phyloP scores from a whole-genome alignment of 768 basidiomycete genomes.

The Sporobolomyces phaffii region DNA sequence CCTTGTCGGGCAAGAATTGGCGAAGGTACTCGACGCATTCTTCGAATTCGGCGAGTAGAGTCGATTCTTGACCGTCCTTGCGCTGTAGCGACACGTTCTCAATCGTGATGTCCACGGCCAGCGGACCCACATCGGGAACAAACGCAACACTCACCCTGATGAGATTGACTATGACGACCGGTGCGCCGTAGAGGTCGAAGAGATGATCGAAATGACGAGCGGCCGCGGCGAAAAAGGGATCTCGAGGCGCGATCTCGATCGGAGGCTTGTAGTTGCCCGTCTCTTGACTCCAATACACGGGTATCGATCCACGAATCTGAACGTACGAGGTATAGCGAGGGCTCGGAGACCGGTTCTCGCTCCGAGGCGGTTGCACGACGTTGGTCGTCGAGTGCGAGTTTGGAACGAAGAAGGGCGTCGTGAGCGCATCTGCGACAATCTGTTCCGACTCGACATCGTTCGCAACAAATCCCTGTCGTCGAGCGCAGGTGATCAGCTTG shows the following conservation, averaged over 20 bases:
- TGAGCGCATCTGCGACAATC: constrained; percentile 82
- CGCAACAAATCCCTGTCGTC: constrained; percentile 79
- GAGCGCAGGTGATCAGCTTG: constrained; percentile 5
- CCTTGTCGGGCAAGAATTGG: constrained; percentile 79
- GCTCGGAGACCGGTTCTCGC: neutral
- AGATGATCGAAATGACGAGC: constrained; percentile 88
- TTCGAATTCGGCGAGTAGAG: constrained; percentile 81
- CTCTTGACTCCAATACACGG: constrained; percentile 92
- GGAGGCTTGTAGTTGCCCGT: constrained; percentile 88
- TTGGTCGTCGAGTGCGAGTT: neutral
- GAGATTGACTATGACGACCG: constrained; percentile 83
- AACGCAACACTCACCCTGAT: constrained; percentile 90
- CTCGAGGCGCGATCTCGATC: constrained; percentile 92
- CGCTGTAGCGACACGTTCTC: constrained; percentile 38
- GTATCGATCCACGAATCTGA: constrained; percentile 88
- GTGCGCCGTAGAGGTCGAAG: constrained; percentile 79
- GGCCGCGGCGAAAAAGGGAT: constrained; percentile 90
- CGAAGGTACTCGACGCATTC: constrained; percentile 89
- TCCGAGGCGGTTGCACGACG: neutral
- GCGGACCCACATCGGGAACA: too few relatives aligned
- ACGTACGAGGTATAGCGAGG: constrained; percentile 93
- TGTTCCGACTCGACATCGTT: constrained; percentile 99
- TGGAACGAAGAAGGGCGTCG: constrained; percentile 62
- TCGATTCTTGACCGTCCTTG: constrained; percentile 65
- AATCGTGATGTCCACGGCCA: too few relatives aligned